phyloP scores from a whole-genome alignment of 306 rosid species.

The Glycine latifolia region DNA sequence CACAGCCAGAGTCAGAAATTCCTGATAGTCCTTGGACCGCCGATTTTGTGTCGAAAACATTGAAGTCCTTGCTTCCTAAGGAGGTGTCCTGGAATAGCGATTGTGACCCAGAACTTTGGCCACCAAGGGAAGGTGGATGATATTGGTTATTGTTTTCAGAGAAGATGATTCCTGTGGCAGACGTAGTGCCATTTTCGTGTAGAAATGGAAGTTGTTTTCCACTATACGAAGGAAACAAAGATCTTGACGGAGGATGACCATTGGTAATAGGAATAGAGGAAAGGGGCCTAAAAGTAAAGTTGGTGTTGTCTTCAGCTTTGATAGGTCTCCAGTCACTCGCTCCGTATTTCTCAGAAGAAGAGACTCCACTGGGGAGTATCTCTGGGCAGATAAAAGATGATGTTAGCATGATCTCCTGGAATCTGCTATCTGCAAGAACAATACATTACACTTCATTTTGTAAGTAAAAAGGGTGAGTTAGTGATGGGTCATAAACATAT shows the following conservation, averaged over 20 bases:
- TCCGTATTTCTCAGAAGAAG: conserved; percentile 61
- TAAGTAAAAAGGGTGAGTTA: not conserved
- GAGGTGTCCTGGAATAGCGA: conserved; percentile 55
- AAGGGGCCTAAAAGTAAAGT: conserved; percentile 48
- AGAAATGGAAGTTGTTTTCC: conserved; percentile 59
- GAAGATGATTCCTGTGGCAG: conserved; percentile 57
- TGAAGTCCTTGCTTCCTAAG: conserved; percentile 68
- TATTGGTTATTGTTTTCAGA: conserved; percentile 52
- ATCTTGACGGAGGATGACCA: conserved; percentile 56
- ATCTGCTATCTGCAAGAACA: conserved; percentile 62
- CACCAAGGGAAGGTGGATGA: conserved; percentile 50
- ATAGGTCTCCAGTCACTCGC: conserved; percentile 55
- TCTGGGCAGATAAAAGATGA: conserved; percentile 83
- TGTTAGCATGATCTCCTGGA: conserved; percentile 57
- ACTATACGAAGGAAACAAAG: conserved; percentile 50
- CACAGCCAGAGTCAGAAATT: conserved; percentile 72
- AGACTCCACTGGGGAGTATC: conserved; percentile 59
- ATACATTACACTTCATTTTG: not conserved
- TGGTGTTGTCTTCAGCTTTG: conserved; percentile 60
- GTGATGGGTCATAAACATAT: conserved; percentile 8
- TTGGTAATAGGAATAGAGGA: conserved; percentile 57
- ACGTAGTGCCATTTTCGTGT: conserved; percentile 54
- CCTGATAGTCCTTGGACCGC: conserved; percentile 64
- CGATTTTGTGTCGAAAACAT: conserved; percentile 59
- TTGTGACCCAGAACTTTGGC: conserved; percentile 49